A percentile compares a stretch with the other conserved stretches of the same genome.
Evolutionary conservation across 1,284 basidiomycete species (phyloP).

Genomic region (Rhodotorula sp.): DNA sequence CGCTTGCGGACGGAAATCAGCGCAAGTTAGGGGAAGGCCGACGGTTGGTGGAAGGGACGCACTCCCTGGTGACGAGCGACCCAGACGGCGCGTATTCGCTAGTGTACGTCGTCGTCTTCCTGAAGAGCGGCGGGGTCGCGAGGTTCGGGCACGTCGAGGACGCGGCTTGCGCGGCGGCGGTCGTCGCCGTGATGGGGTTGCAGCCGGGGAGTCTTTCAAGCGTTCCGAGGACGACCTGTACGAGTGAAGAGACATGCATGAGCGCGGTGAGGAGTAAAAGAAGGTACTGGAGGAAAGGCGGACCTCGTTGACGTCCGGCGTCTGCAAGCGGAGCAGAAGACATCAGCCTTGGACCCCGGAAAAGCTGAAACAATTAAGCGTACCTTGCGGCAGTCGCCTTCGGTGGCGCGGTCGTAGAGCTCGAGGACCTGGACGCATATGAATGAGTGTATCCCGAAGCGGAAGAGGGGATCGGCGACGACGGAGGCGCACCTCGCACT

Average conservation of each 20-base stretch:
- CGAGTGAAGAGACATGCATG: not conserved
- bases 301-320: constrained; percentile 7
- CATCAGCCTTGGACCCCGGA: too few species aligned
- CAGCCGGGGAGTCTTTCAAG: constrained; percentile 45
- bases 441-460: fast-evolving
- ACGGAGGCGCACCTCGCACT: constrained; percentile 48
- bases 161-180: constrained; percentile 28
- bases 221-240: constrained; percentile 29
- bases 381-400: not conserved
- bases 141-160: constrained; percentile 24
- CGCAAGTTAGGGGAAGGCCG: too few species aligned
- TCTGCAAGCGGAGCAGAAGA: not conserved
- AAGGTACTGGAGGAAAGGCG: not conserved
- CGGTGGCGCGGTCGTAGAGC: constrained; percentile 15
- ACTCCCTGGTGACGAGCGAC: not conserved
- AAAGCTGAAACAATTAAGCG: not conserved
- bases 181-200: constrained; percentile 45
- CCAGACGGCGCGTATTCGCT: constrained; percentile 18
- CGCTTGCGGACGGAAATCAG: not conserved
- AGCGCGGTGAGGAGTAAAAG: not conserved
- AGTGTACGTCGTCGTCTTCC: constrained; percentile 12
- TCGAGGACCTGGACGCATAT: constrained; percentile 19
- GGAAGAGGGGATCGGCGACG: not conserved
- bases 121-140: constrained; percentile 9
- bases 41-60: too few species aligned